These are phyloP conservation scores for Ogataea naganishii DNA, from an alignment of 805 yeast species.

Conservation along the genomic window DNA sequence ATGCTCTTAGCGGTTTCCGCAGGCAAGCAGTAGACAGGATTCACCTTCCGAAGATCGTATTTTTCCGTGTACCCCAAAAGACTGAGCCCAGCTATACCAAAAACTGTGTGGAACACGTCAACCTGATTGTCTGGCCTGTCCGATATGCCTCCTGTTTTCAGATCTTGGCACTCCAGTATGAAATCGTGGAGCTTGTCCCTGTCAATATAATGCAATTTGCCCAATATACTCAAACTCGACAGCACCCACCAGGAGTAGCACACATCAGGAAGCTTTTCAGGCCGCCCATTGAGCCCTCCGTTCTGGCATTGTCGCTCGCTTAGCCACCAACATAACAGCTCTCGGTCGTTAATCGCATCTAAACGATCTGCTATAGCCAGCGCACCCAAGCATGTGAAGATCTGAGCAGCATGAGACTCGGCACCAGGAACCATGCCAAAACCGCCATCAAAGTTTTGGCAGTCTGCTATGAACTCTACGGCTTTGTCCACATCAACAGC, in stretches of 20 bases:
- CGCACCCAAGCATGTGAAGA: constrained; percentile 77
- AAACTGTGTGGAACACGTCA: constrained; percentile 88
- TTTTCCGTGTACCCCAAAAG: constrained; percentile 47
- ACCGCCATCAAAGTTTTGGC: constrained; percentile 93
- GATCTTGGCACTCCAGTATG: constrained; percentile 73
- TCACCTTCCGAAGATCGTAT: constrained; percentile 45
- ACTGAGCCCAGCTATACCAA: constrained; percentile 84
- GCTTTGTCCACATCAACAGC: constrained; percentile 54
- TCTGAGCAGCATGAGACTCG: constrained; percentile 91
- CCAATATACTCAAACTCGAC: constrained; percentile 62
- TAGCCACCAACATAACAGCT: constrained; percentile 72
- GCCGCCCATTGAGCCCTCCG: constrained; percentile 96
- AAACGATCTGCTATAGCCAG: constrained; percentile 59
- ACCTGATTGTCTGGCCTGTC: constrained; percentile 88
- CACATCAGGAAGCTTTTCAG: constrained; percentile 93
- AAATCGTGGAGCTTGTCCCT: constrained; percentile 50
- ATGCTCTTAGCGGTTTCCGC: constrained; percentile 26
- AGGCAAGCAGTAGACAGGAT: constrained; percentile 88
- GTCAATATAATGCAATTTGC: constrained; percentile 71
- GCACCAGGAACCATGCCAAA: constrained; percentile 93
- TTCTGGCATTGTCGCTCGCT: constrained; percentile 78
- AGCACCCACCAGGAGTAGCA: constrained; percentile 98
- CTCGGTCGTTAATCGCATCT: constrained; percentile 33
- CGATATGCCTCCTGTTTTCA: constrained; percentile 76
- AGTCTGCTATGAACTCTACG: constrained; percentile 50